phyloP scores from a whole-genome alignment of 2,329 filamentous ascomycete species.

The Pseudocercospora fijiensis region DNA sequence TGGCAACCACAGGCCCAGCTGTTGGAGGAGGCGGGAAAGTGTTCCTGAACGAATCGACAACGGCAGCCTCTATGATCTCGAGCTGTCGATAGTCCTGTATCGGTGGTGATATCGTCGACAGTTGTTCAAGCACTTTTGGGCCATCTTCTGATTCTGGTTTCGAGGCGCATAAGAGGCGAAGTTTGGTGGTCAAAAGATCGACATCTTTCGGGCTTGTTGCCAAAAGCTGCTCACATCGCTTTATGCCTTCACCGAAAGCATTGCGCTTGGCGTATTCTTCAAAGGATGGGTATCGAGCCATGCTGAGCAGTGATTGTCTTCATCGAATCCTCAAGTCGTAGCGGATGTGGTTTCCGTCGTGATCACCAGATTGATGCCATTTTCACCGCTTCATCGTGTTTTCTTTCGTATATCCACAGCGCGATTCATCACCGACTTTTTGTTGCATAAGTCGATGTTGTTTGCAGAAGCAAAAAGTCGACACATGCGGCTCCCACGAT shows the following conservation, averaged over 20 bases:
- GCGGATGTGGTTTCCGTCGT: background rate
- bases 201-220: slow-evolving; percentile 34
- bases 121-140: slow-evolving; percentile 27
- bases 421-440: too few relatives aligned
- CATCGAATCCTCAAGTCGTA: background rate
- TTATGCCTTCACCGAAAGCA: slow-evolving; percentile 35
- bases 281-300: slow-evolving; percentile 38
- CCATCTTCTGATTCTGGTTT: slow-evolving; percentile 20
- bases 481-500: background rate
- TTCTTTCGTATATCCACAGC: too few relatives aligned
- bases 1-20: slow-evolving; percentile 33
- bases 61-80: slow-evolving; percentile 33
- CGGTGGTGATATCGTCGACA: slow-evolving; percentile 28
- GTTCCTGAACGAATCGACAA: slow-evolving; percentile 28
- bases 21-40: slow-evolving; percentile 31
- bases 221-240: slow-evolving; percentile 37
- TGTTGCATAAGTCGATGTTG: too few relatives aligned
- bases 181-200: slow-evolving; percentile 35
- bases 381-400: background rate
- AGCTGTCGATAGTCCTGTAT: slow-evolving; percentile 33
- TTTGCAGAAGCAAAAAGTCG: too few relatives aligned
- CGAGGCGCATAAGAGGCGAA: slow-evolving; percentile 32
- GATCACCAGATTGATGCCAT: background rate
- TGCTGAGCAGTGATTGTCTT: slow-evolving; percentile 15
- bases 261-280: slow-evolving; percentile 35